Evolutionary conservation across 768 basidiomycete species (phyloP).

Genomic region (Suillus brevipes): DNA sequence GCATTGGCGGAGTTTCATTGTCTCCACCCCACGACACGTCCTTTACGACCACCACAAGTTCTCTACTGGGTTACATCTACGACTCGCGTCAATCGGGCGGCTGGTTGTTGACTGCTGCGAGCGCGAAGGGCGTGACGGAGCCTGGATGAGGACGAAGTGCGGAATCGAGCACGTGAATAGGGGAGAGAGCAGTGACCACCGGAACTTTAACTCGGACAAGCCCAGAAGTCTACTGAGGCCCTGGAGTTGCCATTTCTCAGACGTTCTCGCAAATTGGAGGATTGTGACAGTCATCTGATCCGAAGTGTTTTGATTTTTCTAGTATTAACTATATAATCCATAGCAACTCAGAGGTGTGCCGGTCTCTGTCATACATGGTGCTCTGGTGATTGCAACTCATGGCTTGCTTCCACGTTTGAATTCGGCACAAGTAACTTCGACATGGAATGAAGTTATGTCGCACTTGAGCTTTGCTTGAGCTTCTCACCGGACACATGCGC

Average conservation of each 20-base stretch:
- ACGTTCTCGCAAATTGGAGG: background rate
- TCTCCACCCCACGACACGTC: background rate
- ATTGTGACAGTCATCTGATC: background rate
- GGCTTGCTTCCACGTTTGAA: background rate
- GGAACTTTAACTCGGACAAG: background rate
- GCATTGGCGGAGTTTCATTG: background rate
- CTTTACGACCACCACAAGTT: background rate
- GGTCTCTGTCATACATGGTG: background rate
- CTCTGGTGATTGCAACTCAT: background rate
- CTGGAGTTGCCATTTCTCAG: background rate
- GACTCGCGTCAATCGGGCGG: background rate
- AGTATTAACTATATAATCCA: background rate
- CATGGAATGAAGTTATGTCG: background rate
- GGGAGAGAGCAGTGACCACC: background rate
- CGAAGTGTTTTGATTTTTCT: background rate
- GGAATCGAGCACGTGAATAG: background rate
- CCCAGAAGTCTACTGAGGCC: too few species aligned
- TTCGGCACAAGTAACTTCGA: background rate
- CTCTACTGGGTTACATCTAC: background rate
- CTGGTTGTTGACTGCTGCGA: background rate
- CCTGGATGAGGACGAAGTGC: background rate
- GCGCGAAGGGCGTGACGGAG: background rate
- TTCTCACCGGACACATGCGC: background rate
- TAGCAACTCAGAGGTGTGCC: background rate
- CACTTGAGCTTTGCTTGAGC: background rate